Conservation (phyloP, 1,284 basidiomycete genomes). For the Marasmius oreades region DNA sequence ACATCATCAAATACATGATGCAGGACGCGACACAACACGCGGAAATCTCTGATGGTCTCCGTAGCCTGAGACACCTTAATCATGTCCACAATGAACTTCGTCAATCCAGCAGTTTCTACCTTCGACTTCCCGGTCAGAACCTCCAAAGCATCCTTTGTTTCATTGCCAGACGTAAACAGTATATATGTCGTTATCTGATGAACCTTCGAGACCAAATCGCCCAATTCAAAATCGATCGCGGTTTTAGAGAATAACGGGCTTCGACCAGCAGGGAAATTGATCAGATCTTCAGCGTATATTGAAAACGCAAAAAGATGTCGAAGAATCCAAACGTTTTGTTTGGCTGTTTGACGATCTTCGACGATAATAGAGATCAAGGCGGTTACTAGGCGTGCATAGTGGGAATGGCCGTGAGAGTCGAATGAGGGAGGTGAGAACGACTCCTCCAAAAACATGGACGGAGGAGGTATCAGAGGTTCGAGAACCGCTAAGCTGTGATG, state of each 20-base stretch:
- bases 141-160: slow-evolving; percentile 44
- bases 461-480: slow-evolving; percentile 56
- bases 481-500: slow-evolving; percentile 61
- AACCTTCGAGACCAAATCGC: slow-evolving; percentile 42
- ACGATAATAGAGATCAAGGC: slow-evolving; percentile 60
- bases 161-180: slow-evolving; percentile 42
- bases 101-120: slow-evolving; percentile 27
- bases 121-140: slow-evolving; percentile 25
- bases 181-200: slow-evolving; percentile 70
- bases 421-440: slow-evolving; percentile 18
- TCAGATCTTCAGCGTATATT: slow-evolving; percentile 53
- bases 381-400: slow-evolving; percentile 63
- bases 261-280: slow-evolving; percentile 44
- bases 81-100: slow-evolving; percentile 40
- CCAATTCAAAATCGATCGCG: slow-evolving; percentile 33
- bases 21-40: slow-evolving; percentile 59
- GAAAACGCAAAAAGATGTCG: slow-evolving; percentile 60
- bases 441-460: slow-evolving; percentile 22
- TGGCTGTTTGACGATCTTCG: slow-evolving; percentile 60
- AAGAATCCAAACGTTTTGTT: slow-evolving; percentile 58
- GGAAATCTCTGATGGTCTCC: slow-evolving; percentile 51
- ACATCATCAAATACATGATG: slow-evolving; percentile 59
- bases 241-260: slow-evolving; percentile 47
- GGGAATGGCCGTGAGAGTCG: slow-evolving; percentile 50
- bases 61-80: slow-evolving; percentile 31